phyloP scores from a whole-genome alignment of 2,329 filamentous ascomycete genomes.

The Biscogniauxia mediterranea region DNA sequence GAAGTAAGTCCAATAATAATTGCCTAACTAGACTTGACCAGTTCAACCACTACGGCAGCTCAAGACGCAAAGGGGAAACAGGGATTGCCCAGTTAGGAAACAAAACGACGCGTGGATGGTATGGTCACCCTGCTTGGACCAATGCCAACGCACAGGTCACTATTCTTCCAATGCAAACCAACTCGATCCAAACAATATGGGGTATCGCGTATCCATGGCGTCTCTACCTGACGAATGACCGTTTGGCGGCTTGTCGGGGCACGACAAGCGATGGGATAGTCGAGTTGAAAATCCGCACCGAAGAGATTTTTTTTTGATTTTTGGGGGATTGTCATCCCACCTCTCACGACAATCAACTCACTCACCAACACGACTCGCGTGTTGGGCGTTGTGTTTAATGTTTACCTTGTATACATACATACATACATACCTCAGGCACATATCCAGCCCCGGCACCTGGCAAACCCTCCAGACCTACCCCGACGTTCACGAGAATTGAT shows the following conservation, averaged over 20 bases:
- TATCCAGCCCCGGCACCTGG: neutral
- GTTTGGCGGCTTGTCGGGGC: conserved; percentile 13
- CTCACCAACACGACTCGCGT: neutral
- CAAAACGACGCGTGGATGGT: conserved; percentile 21
- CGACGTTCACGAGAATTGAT: too few species aligned
- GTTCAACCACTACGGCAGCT: neutral
- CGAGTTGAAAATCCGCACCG: neutral
- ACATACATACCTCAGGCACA: neutral
- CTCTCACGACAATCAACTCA: neutral
- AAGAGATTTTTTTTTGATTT: neutral
- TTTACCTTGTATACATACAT: neutral
- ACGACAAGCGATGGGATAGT: conserved; percentile 6
- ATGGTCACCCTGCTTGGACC: conserved; percentile 21
- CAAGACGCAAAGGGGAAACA: conserved; percentile 1
- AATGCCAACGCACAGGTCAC: conserved; percentile 21
- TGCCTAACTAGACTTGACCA: neutral
- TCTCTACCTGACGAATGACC: conserved; percentile 16
- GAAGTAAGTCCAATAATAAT: neutral
- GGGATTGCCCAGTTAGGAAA: conserved; percentile 13
- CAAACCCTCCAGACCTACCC: neutral
- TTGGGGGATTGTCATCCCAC: conserved; percentile 2
- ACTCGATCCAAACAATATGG: conserved; percentile 18
- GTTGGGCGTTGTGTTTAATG: neutral
- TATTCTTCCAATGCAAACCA: conserved; percentile 10
- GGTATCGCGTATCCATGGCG: conserved; percentile 21